phyloP scores from a whole-genome alignment of 2,329 filamentous ascomycete species.

The Amylocarpus encephaloides region DNA sequence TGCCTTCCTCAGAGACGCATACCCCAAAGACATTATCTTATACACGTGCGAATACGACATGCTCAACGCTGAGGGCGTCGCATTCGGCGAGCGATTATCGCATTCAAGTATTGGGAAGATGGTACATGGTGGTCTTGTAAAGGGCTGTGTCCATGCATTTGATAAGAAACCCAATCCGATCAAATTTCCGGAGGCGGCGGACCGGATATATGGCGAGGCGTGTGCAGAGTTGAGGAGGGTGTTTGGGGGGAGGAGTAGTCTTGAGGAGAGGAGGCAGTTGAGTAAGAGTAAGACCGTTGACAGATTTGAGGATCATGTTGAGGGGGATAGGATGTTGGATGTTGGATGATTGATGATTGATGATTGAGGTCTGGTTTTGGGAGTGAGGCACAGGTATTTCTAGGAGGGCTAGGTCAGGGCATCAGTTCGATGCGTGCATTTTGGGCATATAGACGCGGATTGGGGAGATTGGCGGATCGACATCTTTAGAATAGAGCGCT shows the following conservation, averaged over 20 bases:
- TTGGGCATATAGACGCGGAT: no score
- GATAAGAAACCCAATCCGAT: conserved; percentile 60
- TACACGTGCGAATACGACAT: conserved; percentile 61
- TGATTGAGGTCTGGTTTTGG: no score
- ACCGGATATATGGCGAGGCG: conserved; percentile 29
- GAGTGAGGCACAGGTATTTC: no score
- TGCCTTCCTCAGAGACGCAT: conserved; percentile 39
- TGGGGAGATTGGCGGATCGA: no score
- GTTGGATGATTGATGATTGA: conserved; percentile 1
- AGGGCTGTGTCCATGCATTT: conserved; percentile 56
- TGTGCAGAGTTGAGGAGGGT: conserved; percentile 27
- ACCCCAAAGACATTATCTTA: conserved; percentile 49
- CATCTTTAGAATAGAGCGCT: no score
- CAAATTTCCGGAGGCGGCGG: conserved; percentile 31
- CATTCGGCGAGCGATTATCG: conserved; percentile 53
- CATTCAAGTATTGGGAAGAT: conserved; percentile 43
- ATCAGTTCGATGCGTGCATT: no score
- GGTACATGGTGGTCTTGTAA: conserved; percentile 52
- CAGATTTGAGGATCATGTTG: conserved; percentile 21
- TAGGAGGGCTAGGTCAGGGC: no score
- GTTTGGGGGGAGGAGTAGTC: conserved; percentile 22
- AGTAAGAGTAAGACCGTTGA: conserved; percentile 22
- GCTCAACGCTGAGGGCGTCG: conserved; percentile 53
- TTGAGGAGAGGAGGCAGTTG: conserved; percentile 25
- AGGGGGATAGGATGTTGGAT: background rate